Percentiles rank a stretch among this genome's conserved stretches.
These are phyloP conservation scores for Quercus berberidifolia DNA, from an alignment of 306 rosid genomes.

Conservation along the genomic window DNA sequence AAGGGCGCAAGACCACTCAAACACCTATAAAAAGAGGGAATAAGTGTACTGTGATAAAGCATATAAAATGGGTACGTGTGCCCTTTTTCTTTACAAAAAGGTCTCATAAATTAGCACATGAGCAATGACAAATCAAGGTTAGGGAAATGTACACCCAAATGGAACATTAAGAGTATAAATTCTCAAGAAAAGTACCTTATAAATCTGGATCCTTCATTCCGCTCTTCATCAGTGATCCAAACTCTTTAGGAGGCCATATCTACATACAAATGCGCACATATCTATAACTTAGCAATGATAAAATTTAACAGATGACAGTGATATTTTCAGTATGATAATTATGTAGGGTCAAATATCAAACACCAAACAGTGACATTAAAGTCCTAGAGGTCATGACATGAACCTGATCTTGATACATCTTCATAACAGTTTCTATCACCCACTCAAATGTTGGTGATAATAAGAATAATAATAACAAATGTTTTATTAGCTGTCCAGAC, in stretches of 20 bases:
- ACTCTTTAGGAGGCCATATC: conserved; percentile 56
- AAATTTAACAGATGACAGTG: background rate
- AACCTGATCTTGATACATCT: background rate
- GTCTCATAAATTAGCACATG: background rate
- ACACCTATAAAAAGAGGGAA: background rate
- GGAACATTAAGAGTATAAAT: background rate
- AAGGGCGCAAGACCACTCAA: too few relatives aligned
- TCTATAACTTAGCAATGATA: background rate
- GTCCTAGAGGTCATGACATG: background rate
- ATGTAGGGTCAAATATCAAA: background rate
- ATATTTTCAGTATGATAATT: background rate
- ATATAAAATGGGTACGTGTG: background rate
- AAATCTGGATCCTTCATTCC: conserved; percentile 24
- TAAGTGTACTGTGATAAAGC: background rate
- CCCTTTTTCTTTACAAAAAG: background rate
- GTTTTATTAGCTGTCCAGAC: background rate
- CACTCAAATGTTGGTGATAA: background rate
- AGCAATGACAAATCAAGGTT: background rate
- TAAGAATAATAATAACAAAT: background rate
- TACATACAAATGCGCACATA: conserved; percentile 19
- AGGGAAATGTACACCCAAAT: background rate
- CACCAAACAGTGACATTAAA: background rate
- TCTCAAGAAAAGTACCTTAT: conserved; percentile 28
- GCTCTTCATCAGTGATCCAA: conserved; percentile 54
- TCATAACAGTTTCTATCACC: background rate